These are phyloP conservation scores for Citrullus amarus DNA, from an alignment of 306 rosid species.

Conservation along the genomic window DNA sequence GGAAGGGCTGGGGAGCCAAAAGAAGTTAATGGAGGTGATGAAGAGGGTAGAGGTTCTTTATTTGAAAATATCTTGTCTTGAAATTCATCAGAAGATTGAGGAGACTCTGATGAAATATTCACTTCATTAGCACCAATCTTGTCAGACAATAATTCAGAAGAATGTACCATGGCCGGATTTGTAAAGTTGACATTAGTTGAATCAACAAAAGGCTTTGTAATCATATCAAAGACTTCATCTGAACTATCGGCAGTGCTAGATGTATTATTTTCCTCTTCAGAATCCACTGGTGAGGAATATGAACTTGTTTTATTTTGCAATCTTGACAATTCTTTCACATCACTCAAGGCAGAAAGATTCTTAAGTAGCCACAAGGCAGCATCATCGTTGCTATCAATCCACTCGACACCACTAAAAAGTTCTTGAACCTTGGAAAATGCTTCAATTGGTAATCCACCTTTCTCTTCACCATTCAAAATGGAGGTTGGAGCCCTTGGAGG, in stretches of 20 bases:
- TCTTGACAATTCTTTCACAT: constrained; percentile 71
- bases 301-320: constrained; percentile 62
- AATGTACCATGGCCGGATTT: constrained; percentile 30
- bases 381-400: constrained; percentile 80
- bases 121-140: constrained; percentile 24
- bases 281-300: constrained; percentile 75
- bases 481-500: constrained; percentile 64
- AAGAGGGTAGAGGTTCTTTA: constrained; percentile 28
- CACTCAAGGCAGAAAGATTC: constrained; percentile 64
- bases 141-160: constrained; percentile 27
- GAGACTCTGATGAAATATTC: constrained; percentile 24
- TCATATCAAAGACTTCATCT: constrained; percentile 72
- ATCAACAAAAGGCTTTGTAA: constrained; percentile 42
- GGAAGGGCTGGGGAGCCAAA: not conserved
- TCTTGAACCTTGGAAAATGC: constrained; percentile 98
- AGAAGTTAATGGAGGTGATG: constrained; percentile 23
- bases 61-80: not conserved
- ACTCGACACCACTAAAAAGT: constrained; percentile 78
- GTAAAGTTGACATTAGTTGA: constrained; percentile 31
- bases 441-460: constrained; percentile 92
- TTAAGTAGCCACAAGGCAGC: constrained; percentile 91
- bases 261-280: constrained; percentile 82
- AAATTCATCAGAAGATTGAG: constrained; percentile 11
- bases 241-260: constrained; percentile 92
- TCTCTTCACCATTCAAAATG: constrained; percentile 85